Evolutionary conservation across 305 asterid genomes (phyloP).

Genomic region (Monarda citriodora): DNA sequence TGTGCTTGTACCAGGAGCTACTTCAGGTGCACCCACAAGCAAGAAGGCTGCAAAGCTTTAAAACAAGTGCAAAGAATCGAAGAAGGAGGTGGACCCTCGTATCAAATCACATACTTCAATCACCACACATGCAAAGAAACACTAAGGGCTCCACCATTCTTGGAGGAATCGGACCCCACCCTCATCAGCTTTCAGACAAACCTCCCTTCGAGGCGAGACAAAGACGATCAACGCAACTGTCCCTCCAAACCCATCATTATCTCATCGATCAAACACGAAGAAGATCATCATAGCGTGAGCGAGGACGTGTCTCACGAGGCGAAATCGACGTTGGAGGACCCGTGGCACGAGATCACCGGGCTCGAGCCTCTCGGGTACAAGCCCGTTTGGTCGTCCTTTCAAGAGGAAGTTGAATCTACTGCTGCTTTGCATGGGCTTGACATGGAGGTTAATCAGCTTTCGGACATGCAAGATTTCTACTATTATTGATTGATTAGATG

Average conservation of each 20-base stretch:
- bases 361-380: conserved; percentile 25
- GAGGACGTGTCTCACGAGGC: conserved; percentile 13
- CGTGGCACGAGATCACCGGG: conserved; percentile 31
- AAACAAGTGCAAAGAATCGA: conserved; percentile 65
- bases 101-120: conserved; percentile 63
- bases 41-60: conserved; percentile 62
- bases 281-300: conserved; percentile 17
- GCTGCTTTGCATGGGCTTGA: conserved; percentile 27
- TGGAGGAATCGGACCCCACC: conserved; percentile 27
- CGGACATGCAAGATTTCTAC: conserved; percentile 25
- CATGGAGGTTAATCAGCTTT: conserved; percentile 32
- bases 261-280: conserved; percentile 17
- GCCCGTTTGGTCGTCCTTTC: conserved; percentile 18
- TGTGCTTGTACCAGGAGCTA: conserved; percentile 57
- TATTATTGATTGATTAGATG: conserved; percentile 9
- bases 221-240: not conserved
- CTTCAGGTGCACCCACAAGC: conserved; percentile 76
- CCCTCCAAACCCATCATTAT: conserved; percentile 4
- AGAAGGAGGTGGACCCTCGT: conserved; percentile 32
- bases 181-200: conserved; percentile 34
- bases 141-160: conserved; percentile 16
- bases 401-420: conserved; percentile 27
- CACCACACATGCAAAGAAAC: conserved; percentile 54
- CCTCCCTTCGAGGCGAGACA: not conserved
- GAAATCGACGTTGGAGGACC: conserved; percentile 31